Percentiles rank a stretch among this genome's conserved stretches.
phyloP scores from a whole-genome alignment of 2,329 filamentous ascomycete species.

The Talaromyces sp. region DNA sequence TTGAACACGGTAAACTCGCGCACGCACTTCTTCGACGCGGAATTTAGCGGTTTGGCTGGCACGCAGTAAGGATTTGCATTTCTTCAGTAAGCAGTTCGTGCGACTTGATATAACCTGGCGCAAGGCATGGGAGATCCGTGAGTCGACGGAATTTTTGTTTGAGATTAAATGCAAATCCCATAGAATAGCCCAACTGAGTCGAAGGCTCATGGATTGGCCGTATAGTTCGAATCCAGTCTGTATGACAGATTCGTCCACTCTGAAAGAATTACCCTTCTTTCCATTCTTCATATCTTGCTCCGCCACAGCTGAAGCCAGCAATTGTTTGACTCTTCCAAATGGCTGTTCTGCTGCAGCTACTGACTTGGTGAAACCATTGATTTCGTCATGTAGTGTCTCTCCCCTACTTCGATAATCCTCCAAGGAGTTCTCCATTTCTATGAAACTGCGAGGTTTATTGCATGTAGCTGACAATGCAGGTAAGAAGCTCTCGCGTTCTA shows the following conservation, averaged over 20 bases:
- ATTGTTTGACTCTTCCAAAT: not conserved
- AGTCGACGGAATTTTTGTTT: not conserved
- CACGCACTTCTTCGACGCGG: not conserved
- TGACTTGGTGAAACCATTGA: not conserved
- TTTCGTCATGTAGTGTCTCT: not conserved
- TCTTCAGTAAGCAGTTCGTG: not conserved
- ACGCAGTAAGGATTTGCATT: not conserved
- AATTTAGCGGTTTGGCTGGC: not conserved
- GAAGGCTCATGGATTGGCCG: not conserved
- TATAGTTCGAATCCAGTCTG: not conserved
- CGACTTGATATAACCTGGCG: not conserved
- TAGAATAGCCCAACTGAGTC: not conserved
- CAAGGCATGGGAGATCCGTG: not conserved
- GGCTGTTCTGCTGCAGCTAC: not conserved
- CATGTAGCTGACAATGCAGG: not conserved
- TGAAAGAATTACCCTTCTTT: not conserved
- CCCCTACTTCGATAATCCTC: not conserved
- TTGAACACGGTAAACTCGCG: not conserved
- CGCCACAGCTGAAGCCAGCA: not conserved
- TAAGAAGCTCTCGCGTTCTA: not conserved
- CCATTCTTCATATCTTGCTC: not conserved
- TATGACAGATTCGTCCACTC: constrained; percentile 5
- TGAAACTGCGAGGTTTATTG: not conserved
- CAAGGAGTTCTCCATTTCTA: not conserved
- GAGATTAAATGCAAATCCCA: constrained; percentile 6